phyloP scores from a whole-genome alignment of 768 basidiomycete genomes.

The Tylopilus sp. region DNA sequence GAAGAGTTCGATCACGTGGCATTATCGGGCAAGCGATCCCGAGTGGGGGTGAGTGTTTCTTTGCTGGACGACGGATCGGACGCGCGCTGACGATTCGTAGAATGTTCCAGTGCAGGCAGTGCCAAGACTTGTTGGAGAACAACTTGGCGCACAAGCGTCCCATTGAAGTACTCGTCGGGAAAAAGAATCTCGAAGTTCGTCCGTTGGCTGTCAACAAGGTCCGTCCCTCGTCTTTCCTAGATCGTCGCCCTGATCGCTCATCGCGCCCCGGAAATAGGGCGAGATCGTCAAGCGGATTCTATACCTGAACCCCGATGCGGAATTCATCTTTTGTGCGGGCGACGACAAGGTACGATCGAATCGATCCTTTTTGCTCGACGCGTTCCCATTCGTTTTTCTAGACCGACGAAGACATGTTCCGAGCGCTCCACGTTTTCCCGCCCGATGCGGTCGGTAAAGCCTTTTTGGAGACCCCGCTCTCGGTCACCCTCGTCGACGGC shows the following conservation, averaged over 20 bases:
- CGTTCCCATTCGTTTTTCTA: background rate
- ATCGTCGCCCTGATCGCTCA: background rate
- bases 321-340: conserved; percentile 96
- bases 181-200: conserved; percentile 97
- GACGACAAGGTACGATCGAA: conserved; percentile 80
- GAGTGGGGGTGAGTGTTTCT: conserved; percentile 78
- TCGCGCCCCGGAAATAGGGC: conserved; percentile 42
- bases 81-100: conserved; percentile 34
- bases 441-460: conserved; percentile 34
- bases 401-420: conserved; percentile 99
- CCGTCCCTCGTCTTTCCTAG: background rate
- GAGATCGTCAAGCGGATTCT: conserved; percentile 96
- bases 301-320: conserved; percentile 90
- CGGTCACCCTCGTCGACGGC: conserved; percentile 36
- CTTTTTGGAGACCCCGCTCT: conserved; percentile 57
- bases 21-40: conserved; percentile 89
- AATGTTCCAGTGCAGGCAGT: conserved; percentile 93
- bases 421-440: conserved; percentile 68
- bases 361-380: too few relatives aligned
- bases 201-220: conserved; percentile 94
- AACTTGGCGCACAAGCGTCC: conserved; percentile 90
- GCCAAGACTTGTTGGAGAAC: conserved; percentile 89
- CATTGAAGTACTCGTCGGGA: conserved; percentile 95
- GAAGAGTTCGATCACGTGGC: conserved; percentile 98
- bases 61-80: background rate